Evolutionary conservation across 1,139 yeast genomes (phyloP), one percentile per base, ranked within the genome.

Genomic region (Diutina scorzettiae): DNA sequence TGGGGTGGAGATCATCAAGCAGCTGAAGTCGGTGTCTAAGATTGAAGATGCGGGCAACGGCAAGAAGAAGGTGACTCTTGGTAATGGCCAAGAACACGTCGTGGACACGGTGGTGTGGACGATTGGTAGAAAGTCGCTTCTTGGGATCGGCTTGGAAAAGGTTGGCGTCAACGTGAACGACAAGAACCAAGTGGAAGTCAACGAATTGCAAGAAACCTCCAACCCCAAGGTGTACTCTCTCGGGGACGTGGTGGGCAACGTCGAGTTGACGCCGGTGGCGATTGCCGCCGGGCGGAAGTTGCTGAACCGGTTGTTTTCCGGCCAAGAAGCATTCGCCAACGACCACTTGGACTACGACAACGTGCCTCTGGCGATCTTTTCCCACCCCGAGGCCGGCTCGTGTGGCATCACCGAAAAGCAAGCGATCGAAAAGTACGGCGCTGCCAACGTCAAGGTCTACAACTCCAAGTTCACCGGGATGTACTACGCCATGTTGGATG

Each of bases 361-460:
- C 58, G 76, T 91, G 42, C 98, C 99, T 40, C 82, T 95, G 36
- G 98, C 81, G 14, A 73, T 91, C 21, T 91, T 93, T 60, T 79
- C 96, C 3, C 99, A 91, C 62, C 99, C 99, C 25, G 98, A 91
- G 64, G 94, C 93, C 16, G 98, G 96, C 43, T 74, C 94, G 8
- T 80, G 89, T 59, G 99, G 99, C 43, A 64, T 91, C 45, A 69
- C 84, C 43, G 94, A 89, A 59, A 66, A 69, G 45, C 78, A 78
- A 51, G 98, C 98, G 34, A 66, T 73, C 47, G 76, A 66, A 44
- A 68, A 86, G 64, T 89, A 73, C 56, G 98, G 98, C 46, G 69
- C 75, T 54, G 91, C 79, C 20, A 73, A 85, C 52, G 60, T 91
- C 58, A 93, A 87, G 66, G 64, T 83, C 41, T 91, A 91, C 71